These are phyloP conservation scores for Plasmodium knowlesi DNA, from an alignment of 169 alveolate genomes.

Conservation along the genomic window DNA sequence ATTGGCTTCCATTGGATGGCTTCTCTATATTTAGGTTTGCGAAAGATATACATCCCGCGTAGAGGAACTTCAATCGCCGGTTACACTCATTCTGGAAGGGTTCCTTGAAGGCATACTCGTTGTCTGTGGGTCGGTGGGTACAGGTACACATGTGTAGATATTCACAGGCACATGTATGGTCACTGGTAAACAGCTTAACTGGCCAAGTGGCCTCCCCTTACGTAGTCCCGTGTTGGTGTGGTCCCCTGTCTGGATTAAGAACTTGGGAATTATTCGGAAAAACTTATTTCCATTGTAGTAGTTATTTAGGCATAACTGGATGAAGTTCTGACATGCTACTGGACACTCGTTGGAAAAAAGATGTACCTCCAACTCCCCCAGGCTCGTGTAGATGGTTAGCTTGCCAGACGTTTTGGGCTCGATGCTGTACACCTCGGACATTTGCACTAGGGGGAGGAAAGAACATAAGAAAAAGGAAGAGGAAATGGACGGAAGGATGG, in stretches of 20 bases:
- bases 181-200: too few relatives aligned
- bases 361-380: slow-evolving; percentile 93
- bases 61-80: slow-evolving; percentile 89
- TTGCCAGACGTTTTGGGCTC: slow-evolving; percentile 95
- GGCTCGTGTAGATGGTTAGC: slow-evolving; percentile 91
- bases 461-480: background rate
- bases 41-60: slow-evolving; percentile 77
- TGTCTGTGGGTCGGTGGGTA: slow-evolving; percentile 81
- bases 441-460: background rate
- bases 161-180: background rate
- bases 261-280: slow-evolving; percentile 91
- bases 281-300: slow-evolving; percentile 91
- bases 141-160: background rate
- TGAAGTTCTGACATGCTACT: slow-evolving; percentile 91
- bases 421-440: slow-evolving; percentile 88
- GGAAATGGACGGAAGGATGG: background rate
- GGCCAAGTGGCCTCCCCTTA: slow-evolving; percentile 2
- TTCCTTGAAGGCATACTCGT: slow-evolving; percentile 92
- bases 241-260: slow-evolving; percentile 93
- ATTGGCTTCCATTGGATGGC: slow-evolving; percentile 86
- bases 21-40: slow-evolving; percentile 56
- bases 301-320: slow-evolving; percentile 91
- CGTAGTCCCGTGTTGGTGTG: slow-evolving; percentile 87
- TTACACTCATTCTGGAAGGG: slow-evolving; percentile 95
- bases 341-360: slow-evolving; percentile 94